phyloP scores from a whole-genome alignment of 2,329 filamentous ascomycete species.

The Claviceps capensis region DNA sequence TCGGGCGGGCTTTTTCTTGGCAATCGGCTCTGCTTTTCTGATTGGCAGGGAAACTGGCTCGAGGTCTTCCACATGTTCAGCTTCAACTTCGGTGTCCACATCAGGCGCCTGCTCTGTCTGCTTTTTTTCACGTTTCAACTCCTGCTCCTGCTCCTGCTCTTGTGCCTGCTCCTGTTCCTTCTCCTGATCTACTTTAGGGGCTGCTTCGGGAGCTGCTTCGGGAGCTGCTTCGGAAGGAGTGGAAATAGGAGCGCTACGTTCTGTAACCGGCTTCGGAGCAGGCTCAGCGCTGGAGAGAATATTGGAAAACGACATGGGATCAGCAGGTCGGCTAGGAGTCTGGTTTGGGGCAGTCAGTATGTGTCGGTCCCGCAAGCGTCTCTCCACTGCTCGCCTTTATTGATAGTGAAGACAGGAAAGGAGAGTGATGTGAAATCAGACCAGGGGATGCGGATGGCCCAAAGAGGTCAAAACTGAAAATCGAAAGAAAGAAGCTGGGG shows the following conservation, averaged over 20 bases:
- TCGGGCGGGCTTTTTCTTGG: conserved; percentile 19
- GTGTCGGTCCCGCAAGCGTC: background rate
- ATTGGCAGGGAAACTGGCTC: conserved; percentile 17
- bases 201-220: conserved; percentile 12
- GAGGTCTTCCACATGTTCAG: conserved; percentile 18
- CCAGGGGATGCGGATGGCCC: background rate
- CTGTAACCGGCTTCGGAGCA: conserved; percentile 35
- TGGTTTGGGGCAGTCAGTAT: conserved; percentile 18
- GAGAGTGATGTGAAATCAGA: too few relatives aligned
- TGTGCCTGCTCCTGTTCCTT: background rate
- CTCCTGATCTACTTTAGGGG: background rate
- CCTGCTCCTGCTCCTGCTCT: conserved; percentile 5
- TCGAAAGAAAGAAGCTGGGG: conserved; percentile 6
- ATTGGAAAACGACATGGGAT: conserved; percentile 93
- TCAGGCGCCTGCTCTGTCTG: conserved; percentile 5
- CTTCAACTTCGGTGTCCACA: conserved; percentile 18
- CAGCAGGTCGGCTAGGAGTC: conserved; percentile 60
- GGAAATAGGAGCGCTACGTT: conserved; percentile 28
- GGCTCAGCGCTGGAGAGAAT: conserved; percentile 74
- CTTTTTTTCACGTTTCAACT: too few relatives aligned
- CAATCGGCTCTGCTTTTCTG: conserved; percentile 14
- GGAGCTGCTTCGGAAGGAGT: conserved; percentile 15
- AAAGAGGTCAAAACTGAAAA: conserved; percentile 1
- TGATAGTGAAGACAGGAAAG: too few relatives aligned
- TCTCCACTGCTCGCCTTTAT: too few relatives aligned